Conservation (phyloP, 257 asterid species). For the Cinchona pubescens region DNA sequence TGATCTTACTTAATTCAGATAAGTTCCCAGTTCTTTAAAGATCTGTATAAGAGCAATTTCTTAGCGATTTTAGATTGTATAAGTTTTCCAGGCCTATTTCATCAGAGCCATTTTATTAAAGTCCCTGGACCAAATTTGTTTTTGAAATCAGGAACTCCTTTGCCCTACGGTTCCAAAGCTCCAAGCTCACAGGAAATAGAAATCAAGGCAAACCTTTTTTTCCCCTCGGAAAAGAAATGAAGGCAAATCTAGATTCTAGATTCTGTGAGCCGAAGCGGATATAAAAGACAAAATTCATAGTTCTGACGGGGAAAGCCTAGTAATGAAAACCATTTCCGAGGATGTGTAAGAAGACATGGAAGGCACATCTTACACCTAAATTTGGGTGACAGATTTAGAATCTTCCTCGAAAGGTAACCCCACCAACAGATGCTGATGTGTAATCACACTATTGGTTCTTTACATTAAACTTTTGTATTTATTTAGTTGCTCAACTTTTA, state of each 20-base stretch:
- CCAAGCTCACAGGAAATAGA: background rate
- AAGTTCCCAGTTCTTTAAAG: too few species aligned
- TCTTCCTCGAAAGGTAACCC: slow-evolving; percentile 17
- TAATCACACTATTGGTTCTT: too few species aligned
- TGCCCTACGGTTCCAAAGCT: background rate
- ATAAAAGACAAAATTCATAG: background rate
- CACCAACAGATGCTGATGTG: background rate
- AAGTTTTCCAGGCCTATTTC: background rate
- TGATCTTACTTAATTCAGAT: too few species aligned
- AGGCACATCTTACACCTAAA: slow-evolving; percentile 6
- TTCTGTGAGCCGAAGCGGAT: too few species aligned
- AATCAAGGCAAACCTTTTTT: background rate
- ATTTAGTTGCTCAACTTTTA: too few species aligned
- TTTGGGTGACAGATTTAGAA: slow-evolving; percentile 9
- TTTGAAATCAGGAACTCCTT: background rate
- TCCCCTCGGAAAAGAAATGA: background rate
- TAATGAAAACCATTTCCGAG: slow-evolving; percentile 16
- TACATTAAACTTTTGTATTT: too few species aligned
- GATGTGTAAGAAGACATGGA: slow-evolving; percentile 9
- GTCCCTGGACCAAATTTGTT: too few species aligned
- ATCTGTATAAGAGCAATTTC: too few species aligned
- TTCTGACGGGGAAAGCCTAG: slow-evolving; percentile 21
- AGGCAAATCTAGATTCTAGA: background rate
- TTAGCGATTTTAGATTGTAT: too few species aligned
- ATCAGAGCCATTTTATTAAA: too few species aligned